Conservation (phyloP, 768 basidiomycete species). For the Lepiota venenata region DNA sequence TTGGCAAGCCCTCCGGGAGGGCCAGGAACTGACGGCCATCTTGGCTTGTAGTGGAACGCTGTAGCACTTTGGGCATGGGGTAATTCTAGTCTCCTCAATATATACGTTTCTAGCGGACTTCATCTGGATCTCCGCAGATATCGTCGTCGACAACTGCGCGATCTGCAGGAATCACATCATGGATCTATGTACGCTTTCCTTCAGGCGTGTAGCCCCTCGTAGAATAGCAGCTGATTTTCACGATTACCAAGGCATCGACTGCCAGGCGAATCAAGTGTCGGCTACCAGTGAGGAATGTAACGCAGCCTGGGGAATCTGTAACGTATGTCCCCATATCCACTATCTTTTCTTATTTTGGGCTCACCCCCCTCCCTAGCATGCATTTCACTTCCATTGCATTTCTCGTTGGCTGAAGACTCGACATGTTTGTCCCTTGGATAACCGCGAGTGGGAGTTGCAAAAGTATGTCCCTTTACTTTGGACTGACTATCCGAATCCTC, state of each 20-base stretch:
- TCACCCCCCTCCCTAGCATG: slow-evolving; percentile 56
- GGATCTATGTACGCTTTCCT: slow-evolving; percentile 83
- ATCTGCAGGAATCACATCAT: slow-evolving; percentile 99
- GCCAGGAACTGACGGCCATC: slow-evolving; percentile 9
- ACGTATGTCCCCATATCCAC: slow-evolving; percentile 48
- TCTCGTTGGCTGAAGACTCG: slow-evolving; percentile 98
- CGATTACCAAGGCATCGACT: slow-evolving; percentile 84
- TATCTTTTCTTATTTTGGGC: neutral
- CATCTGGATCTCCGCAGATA: slow-evolving; percentile 51
- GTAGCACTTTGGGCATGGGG: slow-evolving; percentile 99
- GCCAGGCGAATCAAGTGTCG: slow-evolving; percentile 98
- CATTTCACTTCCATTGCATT: slow-evolving; percentile 99
- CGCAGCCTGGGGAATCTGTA: slow-evolving; percentile 99
- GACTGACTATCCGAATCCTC: neutral
- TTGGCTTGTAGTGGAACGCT: slow-evolving; percentile 84
- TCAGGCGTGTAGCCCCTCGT: neutral
- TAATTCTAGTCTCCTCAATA: slow-evolving; percentile 27
- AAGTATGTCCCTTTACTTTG: slow-evolving; percentile 58
- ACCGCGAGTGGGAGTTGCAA: slow-evolving; percentile 96
- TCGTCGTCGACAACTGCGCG: slow-evolving; percentile 98
- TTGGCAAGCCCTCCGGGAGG: neutral
- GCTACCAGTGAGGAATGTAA: slow-evolving; percentile 97
- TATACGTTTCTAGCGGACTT: slow-evolving; percentile 12
- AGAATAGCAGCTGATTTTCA: neutral
- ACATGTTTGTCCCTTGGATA: slow-evolving; percentile 93